A percentile compares a stretch with the other conserved stretches of the same genome.
phyloP scores from a whole-genome alignment of 495 filamentous ascomycete species.

The Pyronema omphalodes region DNA sequence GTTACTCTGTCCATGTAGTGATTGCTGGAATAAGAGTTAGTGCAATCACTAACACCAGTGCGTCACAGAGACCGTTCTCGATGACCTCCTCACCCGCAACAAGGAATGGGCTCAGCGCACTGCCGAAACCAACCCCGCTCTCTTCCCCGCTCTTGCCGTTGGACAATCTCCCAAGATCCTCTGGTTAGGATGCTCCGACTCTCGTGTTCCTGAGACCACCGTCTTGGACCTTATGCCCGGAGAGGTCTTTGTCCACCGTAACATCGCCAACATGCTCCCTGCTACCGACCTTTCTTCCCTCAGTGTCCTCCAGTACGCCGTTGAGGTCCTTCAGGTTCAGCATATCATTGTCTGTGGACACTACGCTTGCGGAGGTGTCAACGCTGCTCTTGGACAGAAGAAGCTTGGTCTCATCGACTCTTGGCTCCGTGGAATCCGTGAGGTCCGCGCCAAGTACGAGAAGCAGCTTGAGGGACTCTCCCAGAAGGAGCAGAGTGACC shows the following conservation, averaged over 20 bases:
- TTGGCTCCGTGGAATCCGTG: constrained; percentile 44
- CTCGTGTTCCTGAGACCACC: constrained; percentile 42
- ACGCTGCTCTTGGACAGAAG: constrained; percentile 40
- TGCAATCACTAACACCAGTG: too few relatives aligned
- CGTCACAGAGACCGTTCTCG: constrained; percentile 14
- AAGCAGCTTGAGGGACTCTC: constrained; percentile 34
- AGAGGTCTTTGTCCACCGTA: constrained; percentile 43
- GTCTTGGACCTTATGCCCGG: constrained; percentile 40
- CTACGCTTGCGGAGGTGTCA: constrained; percentile 46
- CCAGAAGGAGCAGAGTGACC: constrained; percentile 30
- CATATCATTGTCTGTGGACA: constrained; percentile 49
- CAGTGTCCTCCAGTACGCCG: constrained; percentile 44
- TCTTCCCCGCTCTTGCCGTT: constrained; percentile 34
- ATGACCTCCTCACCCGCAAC: constrained; percentile 38
- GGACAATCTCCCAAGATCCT: constrained; percentile 41
- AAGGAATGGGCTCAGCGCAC: constrained; percentile 35
- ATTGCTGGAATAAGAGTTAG: too few relatives aligned
- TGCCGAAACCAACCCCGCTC: constrained; percentile 33
- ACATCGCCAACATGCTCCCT: constrained; percentile 45
- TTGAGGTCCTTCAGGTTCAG: constrained; percentile 35
- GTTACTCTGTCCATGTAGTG: too few relatives aligned
- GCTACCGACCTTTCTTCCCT: constrained; percentile 42
- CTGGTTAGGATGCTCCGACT: constrained; percentile 49
- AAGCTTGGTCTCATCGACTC: constrained; percentile 41
- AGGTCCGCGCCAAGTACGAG: constrained; percentile 40